Evolutionary conservation across 2,329 filamentous ascomycete genomes (phyloP), one percentile per base, ranked within the genome.

Genomic region (Aureobasidium sp.): DNA sequence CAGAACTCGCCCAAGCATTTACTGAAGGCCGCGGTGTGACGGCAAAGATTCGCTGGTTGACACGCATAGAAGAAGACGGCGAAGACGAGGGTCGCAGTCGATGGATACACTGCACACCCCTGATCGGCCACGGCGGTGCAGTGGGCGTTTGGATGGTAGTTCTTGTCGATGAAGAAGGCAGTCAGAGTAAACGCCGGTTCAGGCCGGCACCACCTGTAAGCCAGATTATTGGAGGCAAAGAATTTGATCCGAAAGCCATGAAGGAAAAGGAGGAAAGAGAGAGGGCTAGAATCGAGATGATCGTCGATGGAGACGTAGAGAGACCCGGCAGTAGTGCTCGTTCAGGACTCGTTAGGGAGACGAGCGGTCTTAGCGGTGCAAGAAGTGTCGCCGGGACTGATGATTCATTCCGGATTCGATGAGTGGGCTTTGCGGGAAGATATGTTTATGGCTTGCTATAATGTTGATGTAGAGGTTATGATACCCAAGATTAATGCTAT

Each of bases 91-190:
- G 87, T 0, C 80, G 86, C 21, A 80, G 82, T 53, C 81, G 87
- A 47, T 91, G 88, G 88, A 87, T 91, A 44, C 88, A 91, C 71
- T 89, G 87, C 69, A 91, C 88, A 27, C 88, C 89, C 3, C 75
- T 91, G 3, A 73, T 89, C 3, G 87, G 87, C 3, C 79, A 80
- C 45, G 85, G 85, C 64, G 85, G 86, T 1, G 77, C 82, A 3
- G 83, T 91, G 0, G 89, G 89, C 16, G 87, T 90, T 0, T 91
- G 88, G 88, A 89, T 91, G 85, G 79, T 91, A 6, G 81, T 91
- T 0, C 78, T 91, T 14, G 83, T 90, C 3, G 86, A 90, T 64
- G 85, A 88, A 49, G 74, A 77, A 41, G 62, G 64, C 27, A 62
- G 27, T 54, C 68, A 66, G 32, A 63, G 49, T 25, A 61, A 66